phyloP scores from a whole-genome alignment of 768 basidiomycete species.

The Leccinum variicolor region DNA sequence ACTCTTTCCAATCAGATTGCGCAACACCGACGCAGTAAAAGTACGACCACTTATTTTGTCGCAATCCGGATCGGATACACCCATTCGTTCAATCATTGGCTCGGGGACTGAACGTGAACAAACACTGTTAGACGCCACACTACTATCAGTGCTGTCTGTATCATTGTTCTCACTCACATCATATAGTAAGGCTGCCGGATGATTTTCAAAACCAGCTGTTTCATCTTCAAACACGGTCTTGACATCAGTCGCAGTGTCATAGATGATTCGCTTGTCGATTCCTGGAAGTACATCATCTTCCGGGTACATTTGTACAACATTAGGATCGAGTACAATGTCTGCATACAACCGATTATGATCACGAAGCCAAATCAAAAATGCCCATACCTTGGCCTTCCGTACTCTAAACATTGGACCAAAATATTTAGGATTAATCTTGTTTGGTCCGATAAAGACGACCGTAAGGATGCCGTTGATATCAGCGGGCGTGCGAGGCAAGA shows the following conservation, averaged over 20 bases:
- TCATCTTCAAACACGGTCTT: too few relatives aligned
- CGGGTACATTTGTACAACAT: background rate
- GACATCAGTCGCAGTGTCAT: too few relatives aligned
- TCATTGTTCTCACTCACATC: too few relatives aligned
- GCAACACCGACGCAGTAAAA: constrained; percentile 25
- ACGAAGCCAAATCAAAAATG: background rate
- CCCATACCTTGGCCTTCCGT: background rate
- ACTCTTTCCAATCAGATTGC: constrained; percentile 12
- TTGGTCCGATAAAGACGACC: too few relatives aligned
- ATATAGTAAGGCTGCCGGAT: background rate
- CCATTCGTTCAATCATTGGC: constrained; percentile 26
- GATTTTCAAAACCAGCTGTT: background rate
- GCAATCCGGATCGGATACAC: constrained; percentile 30
- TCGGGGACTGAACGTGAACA: background rate
- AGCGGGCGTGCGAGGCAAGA: too few relatives aligned
- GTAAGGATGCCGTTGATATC: too few relatives aligned
- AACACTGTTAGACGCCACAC: too few relatives aligned
- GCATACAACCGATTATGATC: background rate
- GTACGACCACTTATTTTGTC: constrained; percentile 17
- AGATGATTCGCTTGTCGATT: background rate
- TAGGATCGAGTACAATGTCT: background rate
- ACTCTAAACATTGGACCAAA: background rate
- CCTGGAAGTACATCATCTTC: background rate
- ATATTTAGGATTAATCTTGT: background rate
- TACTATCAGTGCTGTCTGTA: too few relatives aligned